Base-by-base conservation (phyloP, 2,329 filamentous ascomycete genomes). In the Pseudogymnoascus sp. region DNA sequence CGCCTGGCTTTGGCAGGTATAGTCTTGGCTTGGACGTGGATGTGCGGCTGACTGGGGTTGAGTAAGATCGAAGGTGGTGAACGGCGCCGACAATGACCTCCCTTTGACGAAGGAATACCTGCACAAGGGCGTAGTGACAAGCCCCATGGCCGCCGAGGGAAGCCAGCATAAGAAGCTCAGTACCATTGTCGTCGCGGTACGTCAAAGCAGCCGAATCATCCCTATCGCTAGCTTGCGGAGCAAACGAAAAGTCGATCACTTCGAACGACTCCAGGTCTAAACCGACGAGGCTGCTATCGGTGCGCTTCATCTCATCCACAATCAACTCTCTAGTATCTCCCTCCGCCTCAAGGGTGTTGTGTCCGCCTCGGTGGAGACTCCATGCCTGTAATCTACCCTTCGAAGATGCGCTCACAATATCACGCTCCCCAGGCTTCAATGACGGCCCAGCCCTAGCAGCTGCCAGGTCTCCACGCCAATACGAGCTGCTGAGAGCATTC, bases 291-390 rank as follows among this genome's bases (percentile, higher is more conserved):
- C 78, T 72, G 1, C 80, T 76, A 47, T 82, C 80, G 9, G 79
- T 74, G 38, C 81, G 76, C 60, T 82, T 81, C 15, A 96, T 75
- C 33, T 85, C 83, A 1, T 78, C 73, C 14, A 87, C 71, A 36
- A 97, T 79, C 3, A 81, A 74, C 20, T 86, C 83, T 61, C 85
- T 83, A 62, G 86, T 78, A 71, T 96, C 89, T 20, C 86, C 78
- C 64, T 93, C 90, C 25, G 82, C 82, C 53, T 88, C 82, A 57
- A 90, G 80, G 43, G 89, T 85, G 70, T 91, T 87, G 66, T 92
- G 90, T 35, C 92, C 92, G 63, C 89, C 90, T 72, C 93, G 90
- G 69, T 93, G 91, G 43, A 97, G 81, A 70, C 88, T 89, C 94
- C 94, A 99, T 6, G 87, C 82, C 68, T 95, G 88, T 25, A 99